A percentile compares a stretch with the other conserved stretches of the same genome.
These are phyloP conservation scores for Salvia hispanica DNA, from an alignment of 257 asterid species.

Conservation along the genomic window DNA sequence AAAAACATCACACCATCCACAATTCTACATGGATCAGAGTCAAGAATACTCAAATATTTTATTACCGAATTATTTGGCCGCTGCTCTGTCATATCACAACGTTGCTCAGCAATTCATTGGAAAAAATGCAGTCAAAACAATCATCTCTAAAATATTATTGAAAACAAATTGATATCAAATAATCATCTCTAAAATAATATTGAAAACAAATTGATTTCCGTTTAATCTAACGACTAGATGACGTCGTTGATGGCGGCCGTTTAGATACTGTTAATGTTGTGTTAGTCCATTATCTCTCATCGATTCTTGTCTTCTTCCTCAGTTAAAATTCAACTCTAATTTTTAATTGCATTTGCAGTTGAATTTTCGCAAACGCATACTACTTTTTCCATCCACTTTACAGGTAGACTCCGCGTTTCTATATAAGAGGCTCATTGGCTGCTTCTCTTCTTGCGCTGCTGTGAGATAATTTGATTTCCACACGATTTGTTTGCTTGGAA, in stretches of 20 bases:
- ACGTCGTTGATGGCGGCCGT: slow-evolving; percentile 28
- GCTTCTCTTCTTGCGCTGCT: slow-evolving; percentile 5
- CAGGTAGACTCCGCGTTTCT: slow-evolving; percentile 21
- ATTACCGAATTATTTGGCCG: not conserved
- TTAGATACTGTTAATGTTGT: not conserved
- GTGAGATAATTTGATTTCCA: not conserved
- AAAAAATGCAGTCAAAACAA: not conserved
- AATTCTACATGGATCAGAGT: no score
- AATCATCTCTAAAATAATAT: not conserved
- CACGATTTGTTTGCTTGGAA: slow-evolving; percentile 1
- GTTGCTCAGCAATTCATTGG: not conserved
- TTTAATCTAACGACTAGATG: not conserved
- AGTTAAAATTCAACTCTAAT: not conserved
- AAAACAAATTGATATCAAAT: no score
- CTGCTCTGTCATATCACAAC: not conserved
- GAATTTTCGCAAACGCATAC: not conserved
- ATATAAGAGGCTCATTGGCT: not conserved
- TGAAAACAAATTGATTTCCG: not conserved
- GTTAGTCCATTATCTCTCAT: not conserved
- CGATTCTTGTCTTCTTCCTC: not conserved
- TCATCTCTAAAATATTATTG: not conserved
- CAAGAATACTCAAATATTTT: slow-evolving; percentile 10
- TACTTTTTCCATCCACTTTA: not conserved
- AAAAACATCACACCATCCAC: no score
- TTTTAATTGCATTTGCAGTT: not conserved